Conservation (phyloP, 169 alveolate genomes). For the Plasmodium falciparum region DNA sequence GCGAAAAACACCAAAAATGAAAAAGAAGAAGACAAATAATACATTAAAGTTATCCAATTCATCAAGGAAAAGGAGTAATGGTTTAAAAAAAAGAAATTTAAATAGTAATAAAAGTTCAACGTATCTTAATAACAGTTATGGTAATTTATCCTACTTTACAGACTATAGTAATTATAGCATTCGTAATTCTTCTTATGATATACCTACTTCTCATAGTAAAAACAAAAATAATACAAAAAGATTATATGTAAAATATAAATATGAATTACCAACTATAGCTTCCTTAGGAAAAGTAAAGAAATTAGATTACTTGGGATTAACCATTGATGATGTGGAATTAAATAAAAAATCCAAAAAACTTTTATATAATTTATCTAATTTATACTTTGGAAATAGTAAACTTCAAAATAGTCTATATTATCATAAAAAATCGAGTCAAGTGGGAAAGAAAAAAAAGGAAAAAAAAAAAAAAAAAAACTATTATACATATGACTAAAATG, state of each 20-base stretch:
- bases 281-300: slow-evolving; percentile 72
- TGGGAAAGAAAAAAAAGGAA: slow-evolving; percentile 13
- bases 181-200: background rate
- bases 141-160: slow-evolving; percentile 17
- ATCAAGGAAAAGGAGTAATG: slow-evolving; percentile 3
- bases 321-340: slow-evolving; percentile 19
- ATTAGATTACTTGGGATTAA: slow-evolving; percentile 29
- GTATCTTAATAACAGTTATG: background rate
- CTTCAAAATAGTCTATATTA: background rate
- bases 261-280: slow-evolving; percentile 74
- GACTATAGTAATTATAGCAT: slow-evolving; percentile 3
- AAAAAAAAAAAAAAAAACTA: slow-evolving; percentile 9
- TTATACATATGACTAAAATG: background rate
- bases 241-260: slow-evolving; percentile 28
- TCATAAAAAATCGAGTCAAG: background rate
- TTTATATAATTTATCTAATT: slow-evolving; percentile 49
- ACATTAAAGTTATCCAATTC: slow-evolving; percentile 11
- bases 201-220: background rate
- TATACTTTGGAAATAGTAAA: slow-evolving; percentile 16
- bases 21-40: slow-evolving; percentile 2
- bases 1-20: too few relatives aligned
- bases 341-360: slow-evolving; percentile 12
- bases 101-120: slow-evolving; percentile 3
- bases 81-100: slow-evolving; percentile 14
- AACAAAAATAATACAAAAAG: slow-evolving; percentile 5